These are phyloP conservation scores for Stephania japonica DNA, from an alignment of 164 flowering plant genomes.

Conservation along the genomic window DNA sequence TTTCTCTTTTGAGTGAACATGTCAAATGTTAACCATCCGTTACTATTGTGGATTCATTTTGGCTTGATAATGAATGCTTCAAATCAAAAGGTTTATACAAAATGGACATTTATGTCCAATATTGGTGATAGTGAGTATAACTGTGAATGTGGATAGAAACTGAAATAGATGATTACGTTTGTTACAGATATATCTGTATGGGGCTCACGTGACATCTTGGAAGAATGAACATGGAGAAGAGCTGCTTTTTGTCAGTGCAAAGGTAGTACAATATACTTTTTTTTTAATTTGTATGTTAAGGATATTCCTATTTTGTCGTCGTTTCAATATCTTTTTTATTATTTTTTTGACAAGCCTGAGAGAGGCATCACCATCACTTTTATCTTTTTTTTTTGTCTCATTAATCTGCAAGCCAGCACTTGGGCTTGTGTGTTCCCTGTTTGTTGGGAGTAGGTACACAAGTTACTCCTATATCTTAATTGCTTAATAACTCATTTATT, in stretches of 20 bases:
- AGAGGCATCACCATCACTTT: background rate
- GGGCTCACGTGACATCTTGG: conserved; percentile 95
- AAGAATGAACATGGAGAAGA: conserved; percentile 92
- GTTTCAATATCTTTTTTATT: background rate
- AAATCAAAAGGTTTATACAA: background rate
- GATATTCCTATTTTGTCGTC: background rate
- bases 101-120: background rate
- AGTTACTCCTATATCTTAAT: background rate
- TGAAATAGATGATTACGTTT: background rate
- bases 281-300: background rate
- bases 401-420: background rate
- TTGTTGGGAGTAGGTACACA: background rate
- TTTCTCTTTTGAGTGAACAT: background rate
- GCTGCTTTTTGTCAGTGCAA: conserved; percentile 76
- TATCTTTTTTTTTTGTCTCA: background rate
- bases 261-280: conserved; percentile 37
- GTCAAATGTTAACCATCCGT: background rate
- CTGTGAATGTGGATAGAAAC: background rate
- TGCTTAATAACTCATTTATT: background rate
- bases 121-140: background rate
- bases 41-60: background rate
- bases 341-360: background rate
- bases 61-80: background rate
- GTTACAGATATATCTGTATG: conserved; percentile 67
- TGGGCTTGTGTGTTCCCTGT: background rate